A percentile compares a stretch with the other conserved stretches of the same genome.
Evolutionary conservation across 208 protist genomes (phyloP).

Genomic region (Crithidia thermophila): DNA sequence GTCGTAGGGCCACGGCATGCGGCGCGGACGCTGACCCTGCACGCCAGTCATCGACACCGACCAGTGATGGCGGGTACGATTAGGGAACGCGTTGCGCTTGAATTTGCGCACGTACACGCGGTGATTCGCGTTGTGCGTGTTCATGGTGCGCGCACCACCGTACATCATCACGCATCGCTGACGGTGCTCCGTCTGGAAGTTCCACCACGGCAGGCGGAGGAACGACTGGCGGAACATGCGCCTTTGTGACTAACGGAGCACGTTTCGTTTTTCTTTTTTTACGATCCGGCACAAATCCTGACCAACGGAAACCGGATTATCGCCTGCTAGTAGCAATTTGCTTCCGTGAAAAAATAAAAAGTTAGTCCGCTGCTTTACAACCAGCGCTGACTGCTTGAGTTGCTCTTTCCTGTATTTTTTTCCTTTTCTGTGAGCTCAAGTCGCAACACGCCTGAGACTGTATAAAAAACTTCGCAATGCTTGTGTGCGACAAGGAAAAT

Average conservation of each 20-base stretch:
- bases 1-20: constrained; percentile 94
- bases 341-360: constrained; percentile 2
- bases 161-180: constrained; percentile 91
- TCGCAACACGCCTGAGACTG: too few species aligned
- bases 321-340: too few species aligned
- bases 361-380: background rate
- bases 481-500: background rate
- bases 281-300: background rate
- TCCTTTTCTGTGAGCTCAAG: too few species aligned
- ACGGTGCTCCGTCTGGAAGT: constrained; percentile 92
- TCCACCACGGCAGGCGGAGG: constrained; percentile 87
- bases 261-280: constrained; percentile 10
- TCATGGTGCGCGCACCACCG: constrained; percentile 82
- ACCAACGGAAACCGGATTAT: background rate
- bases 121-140: constrained; percentile 91
- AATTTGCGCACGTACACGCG: constrained; percentile 91
- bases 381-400: too few species aligned
- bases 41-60: constrained; percentile 91
- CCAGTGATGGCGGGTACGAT: constrained; percentile 91
- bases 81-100: constrained; percentile 90
- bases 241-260: too few species aligned
- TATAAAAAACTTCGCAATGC: too few species aligned
- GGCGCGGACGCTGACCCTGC: constrained; percentile 82
- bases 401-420: too few species aligned
- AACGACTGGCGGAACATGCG: constrained; percentile 76